Conservation (phyloP, 768 basidiomycete genomes). For the Calocera cornea region DNA sequence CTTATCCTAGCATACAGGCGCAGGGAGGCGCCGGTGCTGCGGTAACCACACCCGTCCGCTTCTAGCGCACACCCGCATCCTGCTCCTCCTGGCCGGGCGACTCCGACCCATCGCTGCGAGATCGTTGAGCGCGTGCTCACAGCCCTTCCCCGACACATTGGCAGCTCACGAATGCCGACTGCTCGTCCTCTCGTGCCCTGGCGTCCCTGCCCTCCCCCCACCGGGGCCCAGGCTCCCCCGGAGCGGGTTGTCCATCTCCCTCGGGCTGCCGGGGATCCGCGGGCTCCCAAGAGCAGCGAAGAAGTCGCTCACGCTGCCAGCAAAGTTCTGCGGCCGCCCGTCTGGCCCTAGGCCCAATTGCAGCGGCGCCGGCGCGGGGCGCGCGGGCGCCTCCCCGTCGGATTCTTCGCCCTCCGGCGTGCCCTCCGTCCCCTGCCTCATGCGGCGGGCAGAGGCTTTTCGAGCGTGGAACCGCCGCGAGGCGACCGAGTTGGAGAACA, state of each 20-base stretch:
- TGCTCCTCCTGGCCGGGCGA: too few relatives aligned
- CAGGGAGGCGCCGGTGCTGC: too few relatives aligned
- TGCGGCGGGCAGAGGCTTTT: conserved; percentile 10
- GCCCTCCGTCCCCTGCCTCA: conserved; percentile 2
- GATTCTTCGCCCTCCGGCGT: conserved; percentile 6
- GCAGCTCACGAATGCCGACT: background rate
- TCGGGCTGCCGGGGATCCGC: background rate
- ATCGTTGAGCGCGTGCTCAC: too few relatives aligned
- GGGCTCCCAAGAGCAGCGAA: background rate
- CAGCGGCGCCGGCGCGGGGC: background rate
- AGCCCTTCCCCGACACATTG: too few relatives aligned
- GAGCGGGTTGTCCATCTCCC: background rate
- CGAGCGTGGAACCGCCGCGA: conserved; percentile 76
- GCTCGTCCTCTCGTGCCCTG: background rate
- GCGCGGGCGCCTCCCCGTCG: conserved; percentile 5
- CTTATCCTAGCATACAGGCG: too few relatives aligned
- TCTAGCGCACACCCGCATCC: too few relatives aligned
- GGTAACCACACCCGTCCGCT: too few relatives aligned
- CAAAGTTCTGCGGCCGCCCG: background rate
- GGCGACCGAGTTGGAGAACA: conserved; percentile 86
- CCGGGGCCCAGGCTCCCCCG: background rate
- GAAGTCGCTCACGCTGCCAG: background rate
- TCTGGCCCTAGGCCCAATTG: background rate
- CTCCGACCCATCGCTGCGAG: too few relatives aligned
- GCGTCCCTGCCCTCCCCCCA: background rate